phyloP scores from a whole-genome alignment of 73 alveolate genomes.

The Tetrahymena elliotti region DNA sequence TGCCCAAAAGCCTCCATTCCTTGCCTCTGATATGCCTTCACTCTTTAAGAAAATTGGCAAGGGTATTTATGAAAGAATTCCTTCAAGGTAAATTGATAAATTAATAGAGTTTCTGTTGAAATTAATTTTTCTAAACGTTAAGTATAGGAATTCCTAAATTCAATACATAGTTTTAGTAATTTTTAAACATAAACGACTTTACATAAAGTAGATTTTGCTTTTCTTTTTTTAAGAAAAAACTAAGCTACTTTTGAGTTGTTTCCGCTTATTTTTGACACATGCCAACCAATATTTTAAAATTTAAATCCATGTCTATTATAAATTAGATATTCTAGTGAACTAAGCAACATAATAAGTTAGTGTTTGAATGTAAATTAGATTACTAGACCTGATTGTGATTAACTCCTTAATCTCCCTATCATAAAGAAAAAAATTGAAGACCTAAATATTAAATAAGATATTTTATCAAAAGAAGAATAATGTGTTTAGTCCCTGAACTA shows the following conservation, averaged over 20 bases:
- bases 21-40: constrained; percentile 3
- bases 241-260: no score
- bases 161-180: no score
- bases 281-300: no score
- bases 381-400: neutral
- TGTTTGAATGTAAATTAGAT: neutral
- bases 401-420: neutral
- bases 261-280: no score
- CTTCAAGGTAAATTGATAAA: neutral
- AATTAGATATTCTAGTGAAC: neutral
- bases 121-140: neutral
- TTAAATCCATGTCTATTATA: no score
- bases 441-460: neutral
- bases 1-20: constrained; percentile 28
- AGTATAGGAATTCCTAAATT: neutral
- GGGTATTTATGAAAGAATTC: neutral
- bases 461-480: neutral
- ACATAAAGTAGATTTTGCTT: neutral
- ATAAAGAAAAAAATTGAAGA: neutral
- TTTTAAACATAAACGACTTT: no score
- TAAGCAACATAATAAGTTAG: neutral
- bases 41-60: neutral
- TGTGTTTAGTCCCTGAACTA: neutral
- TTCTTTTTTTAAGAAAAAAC: no score
- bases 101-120: neutral